Evolutionary conservation across 106 monocot genomes (phyloP).

Genomic region (Acorus calamus): DNA sequence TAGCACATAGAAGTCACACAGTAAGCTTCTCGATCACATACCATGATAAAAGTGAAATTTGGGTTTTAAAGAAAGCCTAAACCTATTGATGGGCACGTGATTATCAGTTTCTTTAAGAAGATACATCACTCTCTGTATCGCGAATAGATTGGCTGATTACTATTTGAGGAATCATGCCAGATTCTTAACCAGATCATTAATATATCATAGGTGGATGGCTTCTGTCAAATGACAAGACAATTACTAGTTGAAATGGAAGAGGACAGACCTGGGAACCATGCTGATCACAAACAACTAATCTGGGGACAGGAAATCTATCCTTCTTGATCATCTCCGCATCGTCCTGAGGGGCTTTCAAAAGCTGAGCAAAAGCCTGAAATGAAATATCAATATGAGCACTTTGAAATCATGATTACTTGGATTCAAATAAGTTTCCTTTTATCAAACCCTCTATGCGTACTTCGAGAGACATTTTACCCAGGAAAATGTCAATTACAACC

Average conservation of each 20-base stretch:
- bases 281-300: slow-evolving; percentile 98
- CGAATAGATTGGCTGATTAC: background rate
- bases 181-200: background rate
- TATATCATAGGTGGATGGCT: background rate
- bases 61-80: no score
- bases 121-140: background rate
- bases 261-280: slow-evolving; percentile 85
- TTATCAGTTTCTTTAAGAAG: background rate
- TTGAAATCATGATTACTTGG: no score
- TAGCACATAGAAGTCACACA: no score
- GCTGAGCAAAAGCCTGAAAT: slow-evolving; percentile 74
- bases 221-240: no score
- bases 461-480: no score
- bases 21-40: no score
- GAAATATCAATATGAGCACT: no score
- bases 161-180: background rate
- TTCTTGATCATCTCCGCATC: slow-evolving; percentile 71
- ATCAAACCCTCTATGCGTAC: no score
- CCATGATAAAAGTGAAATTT: no score
- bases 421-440: no score
- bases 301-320: slow-evolving; percentile 92
- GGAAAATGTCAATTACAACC: no score
- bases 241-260: background rate
- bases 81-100: background rate
- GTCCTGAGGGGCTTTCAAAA: slow-evolving; percentile 86